These are phyloP conservation scores for Gnaphalium uliginosum DNA, from an alignment of 129 eudicot genomes.

Conservation along the genomic window DNA sequence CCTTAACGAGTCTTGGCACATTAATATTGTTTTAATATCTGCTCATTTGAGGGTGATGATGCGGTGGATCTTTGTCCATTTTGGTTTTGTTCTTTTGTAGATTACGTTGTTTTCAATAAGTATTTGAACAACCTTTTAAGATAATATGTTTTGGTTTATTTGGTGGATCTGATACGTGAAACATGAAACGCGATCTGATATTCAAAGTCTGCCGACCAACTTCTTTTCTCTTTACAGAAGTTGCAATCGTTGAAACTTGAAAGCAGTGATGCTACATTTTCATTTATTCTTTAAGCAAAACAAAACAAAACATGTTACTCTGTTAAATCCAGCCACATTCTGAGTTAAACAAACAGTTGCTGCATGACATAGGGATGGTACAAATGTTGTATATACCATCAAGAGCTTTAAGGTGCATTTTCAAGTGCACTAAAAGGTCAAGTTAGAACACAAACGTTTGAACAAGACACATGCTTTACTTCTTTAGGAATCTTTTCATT, in stretches of 20 bases:
- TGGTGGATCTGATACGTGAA: background rate
- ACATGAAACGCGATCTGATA: background rate
- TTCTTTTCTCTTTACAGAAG: too few species aligned
- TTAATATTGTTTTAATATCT: slow-evolving; percentile 2
- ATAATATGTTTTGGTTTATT: background rate
- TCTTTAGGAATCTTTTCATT: too few species aligned
- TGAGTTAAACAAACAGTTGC: too few species aligned
- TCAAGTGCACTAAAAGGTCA: too few species aligned
- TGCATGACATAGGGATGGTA: too few species aligned
- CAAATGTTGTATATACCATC: too few species aligned
- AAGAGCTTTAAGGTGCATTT: too few species aligned
- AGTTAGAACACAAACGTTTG: too few species aligned
- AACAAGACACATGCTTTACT: too few species aligned
- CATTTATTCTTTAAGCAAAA: too few species aligned
- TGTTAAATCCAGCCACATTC: too few species aligned
- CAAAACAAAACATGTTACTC: background rate
- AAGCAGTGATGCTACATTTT: background rate
- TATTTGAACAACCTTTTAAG: background rate
- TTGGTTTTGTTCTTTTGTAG: background rate
- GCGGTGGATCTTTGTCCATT: background rate
- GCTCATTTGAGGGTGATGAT: background rate
- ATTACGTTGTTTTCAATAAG: background rate
- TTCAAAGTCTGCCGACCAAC: background rate
- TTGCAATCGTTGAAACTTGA: too few species aligned
- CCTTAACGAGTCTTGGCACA: slow-evolving; percentile 4